Base-by-base conservation (phyloP, 805 yeast species). In the Priceomyces medius region DNA sequence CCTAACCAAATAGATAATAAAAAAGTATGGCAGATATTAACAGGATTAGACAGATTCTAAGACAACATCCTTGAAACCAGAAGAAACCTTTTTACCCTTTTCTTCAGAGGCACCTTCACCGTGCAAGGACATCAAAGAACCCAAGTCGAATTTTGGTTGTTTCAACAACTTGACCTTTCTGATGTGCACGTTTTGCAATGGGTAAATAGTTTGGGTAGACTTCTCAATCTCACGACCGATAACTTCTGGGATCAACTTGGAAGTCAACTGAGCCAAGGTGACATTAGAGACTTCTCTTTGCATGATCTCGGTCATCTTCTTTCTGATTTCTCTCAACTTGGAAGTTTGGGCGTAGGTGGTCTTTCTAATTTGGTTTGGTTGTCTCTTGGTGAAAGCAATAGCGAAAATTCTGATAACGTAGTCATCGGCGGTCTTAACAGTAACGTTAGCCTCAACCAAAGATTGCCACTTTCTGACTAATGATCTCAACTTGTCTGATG, bases 401-500 rank as follows among this genome's bases (percentile, higher is more conserved):
- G 89, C 89, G 73, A 89, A 89, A 56, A 89, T 79, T 76, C 97
- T 87, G 71, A 89, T 79, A 64, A 85, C 86, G 85, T 89, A 88
- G 74, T 89, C 97, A 68, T 89, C 97, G 54, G 95, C 68, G 66
- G 97, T 89, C 86, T 89, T 89, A 65, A 87, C 96, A 59, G 97
- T 88, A 61, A 88, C 96, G 73, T 87, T 86, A 65, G 95, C 90
- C 80, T 89, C 97, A 58, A 89, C 90, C 74, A 89, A 79, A 54
- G 96, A 81, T 80, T 89, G 97, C 96, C 96, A 89, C 76, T 89
- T 89, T 82, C 96, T 87, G 51, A 89, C 96, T 71, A 89, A 80
- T 44, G 96, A 88, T 77, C 93, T 85, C 70, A 88, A 79, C 80
- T 89, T 89, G 80, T 89, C 96, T 54, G 93, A 78, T 66, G 97